Percentiles rank a stretch among this genome's conserved stretches.
Evolutionary conservation across 1,284 basidiomycete genomes (phyloP).

Genomic region (Leccinum fuscescens): DNA sequence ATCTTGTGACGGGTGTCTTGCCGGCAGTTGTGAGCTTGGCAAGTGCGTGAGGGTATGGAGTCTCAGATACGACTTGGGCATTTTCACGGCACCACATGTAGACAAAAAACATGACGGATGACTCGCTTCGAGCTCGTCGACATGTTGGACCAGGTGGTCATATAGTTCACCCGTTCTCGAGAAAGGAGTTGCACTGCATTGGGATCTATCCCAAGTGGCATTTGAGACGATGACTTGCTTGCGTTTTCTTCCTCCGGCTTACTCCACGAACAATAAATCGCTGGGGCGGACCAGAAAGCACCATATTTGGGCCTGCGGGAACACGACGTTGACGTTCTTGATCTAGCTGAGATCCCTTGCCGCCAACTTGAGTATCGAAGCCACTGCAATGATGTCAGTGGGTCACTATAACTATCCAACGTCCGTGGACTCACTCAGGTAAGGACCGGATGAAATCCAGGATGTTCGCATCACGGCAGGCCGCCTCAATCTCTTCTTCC

Average conservation of each 20-base stretch:
- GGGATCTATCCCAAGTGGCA: slow-evolving; percentile 64
- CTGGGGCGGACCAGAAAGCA: slow-evolving; percentile 48
- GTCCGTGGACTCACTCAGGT: slow-evolving; percentile 61
- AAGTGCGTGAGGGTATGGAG: slow-evolving; percentile 74
- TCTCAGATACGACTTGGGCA: slow-evolving; percentile 54
- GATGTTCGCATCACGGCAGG: slow-evolving; percentile 86
- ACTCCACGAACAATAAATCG: slow-evolving; percentile 83
- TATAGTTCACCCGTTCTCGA: slow-evolving; percentile 57
- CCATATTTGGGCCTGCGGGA: slow-evolving; percentile 64
- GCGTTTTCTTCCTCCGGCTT: slow-evolving; percentile 57
- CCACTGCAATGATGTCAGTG: slow-evolving; percentile 41
- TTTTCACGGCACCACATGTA: slow-evolving; percentile 49
- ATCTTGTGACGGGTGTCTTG: slow-evolving; percentile 63
- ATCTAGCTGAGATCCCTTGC: slow-evolving; percentile 91
- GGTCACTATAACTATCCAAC: slow-evolving; percentile 44
- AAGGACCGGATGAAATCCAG: slow-evolving; percentile 87
- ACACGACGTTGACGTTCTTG: slow-evolving; percentile 77
- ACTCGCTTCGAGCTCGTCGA: slow-evolving; percentile 43
- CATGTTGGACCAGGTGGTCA: slow-evolving; percentile 63
- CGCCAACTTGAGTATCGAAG: slow-evolving; percentile 82
- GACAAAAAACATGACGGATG: slow-evolving; percentile 64
- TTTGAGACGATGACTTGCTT: slow-evolving; percentile 56
- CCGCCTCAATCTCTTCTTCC: slow-evolving; percentile 84
- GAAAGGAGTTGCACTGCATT: slow-evolving; percentile 51
- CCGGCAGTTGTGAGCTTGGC: slow-evolving; percentile 49